Base-by-base conservation (phyloP, 2,329 filamentous ascomycete species). In the Arthrobotrys sphaeroides region DNA sequence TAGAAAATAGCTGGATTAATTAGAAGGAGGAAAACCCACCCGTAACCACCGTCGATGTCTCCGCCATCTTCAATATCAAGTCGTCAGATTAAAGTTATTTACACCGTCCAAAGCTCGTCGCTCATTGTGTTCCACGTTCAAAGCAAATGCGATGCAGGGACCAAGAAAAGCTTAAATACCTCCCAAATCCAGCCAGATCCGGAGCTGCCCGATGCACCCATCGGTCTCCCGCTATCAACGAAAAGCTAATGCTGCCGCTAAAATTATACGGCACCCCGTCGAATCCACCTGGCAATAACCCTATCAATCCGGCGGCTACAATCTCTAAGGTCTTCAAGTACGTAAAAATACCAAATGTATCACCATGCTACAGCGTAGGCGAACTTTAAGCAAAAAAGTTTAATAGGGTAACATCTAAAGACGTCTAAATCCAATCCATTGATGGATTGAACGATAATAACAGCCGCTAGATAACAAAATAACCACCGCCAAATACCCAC, bases 171-270 rank as follows among this genome's bases (percentile, higher is more conserved):
- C 13, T 60, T 60, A 51, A 61, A 60, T 61, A 61, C 26, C 20
- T 51, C 53, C 24, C 36, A 12, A 68, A 53, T 28, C 42, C 66
- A 57, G 66, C 24, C 36, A 12, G 59, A 53, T 28, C 42, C 66
- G 66, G 66, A 70, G 66, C 66, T 53, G 66, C 55, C 66, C 66
- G 66, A 57, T 12, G 24, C 2, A 36, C 10, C 7, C 16, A 20
- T 70, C 66, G 66, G 66, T 24, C 66, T 70, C 55, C 55, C 40
- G 66, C 66, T 70, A 70, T 70, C 66, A 42, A 26, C 18, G 5
- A 20, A 22, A 22, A 20, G 13, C 28, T 43, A 26, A 38, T 26
- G 57, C 24, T 38, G 42, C 28, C 40, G 31, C 36, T 31, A 31
- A 4, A 6, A 20, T 10, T 10, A 33, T 33, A 5, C 28, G 10